Percentiles rank a stretch among this genome's conserved stretches.
Evolutionary conservation across 2,329 filamentous ascomycete genomes (phyloP).

Genomic region (Cladosporium colombiae): DNA sequence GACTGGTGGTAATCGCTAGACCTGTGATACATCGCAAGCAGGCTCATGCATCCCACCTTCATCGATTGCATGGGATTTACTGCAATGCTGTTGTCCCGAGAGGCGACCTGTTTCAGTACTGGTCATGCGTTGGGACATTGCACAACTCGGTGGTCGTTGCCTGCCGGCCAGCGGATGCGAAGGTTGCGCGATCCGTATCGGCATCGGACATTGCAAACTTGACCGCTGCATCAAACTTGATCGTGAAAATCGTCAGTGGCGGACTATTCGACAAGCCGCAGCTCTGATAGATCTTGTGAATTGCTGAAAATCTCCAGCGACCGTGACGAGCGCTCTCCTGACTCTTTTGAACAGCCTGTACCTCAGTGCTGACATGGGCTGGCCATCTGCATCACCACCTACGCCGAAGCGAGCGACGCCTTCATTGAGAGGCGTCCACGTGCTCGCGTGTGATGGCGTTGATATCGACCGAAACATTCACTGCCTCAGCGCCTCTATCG

Average conservation of each 20-base stretch:
- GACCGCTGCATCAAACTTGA: neutral
- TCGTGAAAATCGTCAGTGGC: conserved; percentile 1
- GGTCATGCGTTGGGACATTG: neutral
- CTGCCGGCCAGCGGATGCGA: neutral
- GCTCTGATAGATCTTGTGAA: neutral
- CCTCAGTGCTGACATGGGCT: neutral
- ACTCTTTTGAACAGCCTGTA: neutral
- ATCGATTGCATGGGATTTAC: neutral
- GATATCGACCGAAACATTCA: neutral
- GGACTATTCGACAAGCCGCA: neutral
- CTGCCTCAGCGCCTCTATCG: neutral
- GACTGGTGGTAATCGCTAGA: neutral
- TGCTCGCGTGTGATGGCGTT: neutral
- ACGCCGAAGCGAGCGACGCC: neutral
- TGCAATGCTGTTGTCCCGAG: neutral
- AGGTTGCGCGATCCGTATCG: neutral
- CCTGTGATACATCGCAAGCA: neutral
- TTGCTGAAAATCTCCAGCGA: neutral
- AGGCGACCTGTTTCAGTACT: conserved; percentile 3
- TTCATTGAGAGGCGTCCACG: neutral
- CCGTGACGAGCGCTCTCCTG: neutral
- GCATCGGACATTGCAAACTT: neutral
- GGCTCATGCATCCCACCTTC: neutral
- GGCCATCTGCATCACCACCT: neutral
- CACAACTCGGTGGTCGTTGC: neutral